Evolutionary conservation across 2,329 filamentous ascomycete genomes (phyloP), one percentile per base, ranked within the genome.

Genomic region (Penicillium thymicola): DNA sequence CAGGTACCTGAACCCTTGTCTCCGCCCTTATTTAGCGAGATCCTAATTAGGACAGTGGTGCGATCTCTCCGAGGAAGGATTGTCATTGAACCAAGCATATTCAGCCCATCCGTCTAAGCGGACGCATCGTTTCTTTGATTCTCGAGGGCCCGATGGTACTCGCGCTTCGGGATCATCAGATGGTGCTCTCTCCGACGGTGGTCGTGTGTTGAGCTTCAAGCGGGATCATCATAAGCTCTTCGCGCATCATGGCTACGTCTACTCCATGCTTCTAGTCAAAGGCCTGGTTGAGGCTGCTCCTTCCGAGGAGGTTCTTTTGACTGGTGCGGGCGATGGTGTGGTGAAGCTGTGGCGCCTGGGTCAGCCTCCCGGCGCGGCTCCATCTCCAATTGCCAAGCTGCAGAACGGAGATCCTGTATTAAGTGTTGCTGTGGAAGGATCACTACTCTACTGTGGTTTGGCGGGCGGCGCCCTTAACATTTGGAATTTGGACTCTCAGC

Each of bases 401-500:
- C 82, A 86, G 58, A 86, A 87, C 63, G 82, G 81, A n/a, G 82
- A 84, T 55, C 81, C 83, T 2, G 83, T 89, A 2, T 78, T 97
- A 57, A 94, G 90, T 0, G 81, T 99, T 51, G 88, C 90, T 5
- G 82, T 96, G 3, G 92, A 97, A 60, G 92, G 91, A 0, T 92
- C 92, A 0, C 95, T 99, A 63, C 81, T 99, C 5, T 99, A 97
- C 70, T 90, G 89, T 57, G 94, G 94, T 45, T 89, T 95, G 65
- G 83, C 92, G 1, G 87, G 90, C 38, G 95, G 94, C 23, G 84
- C 96, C 49, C 85, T 99, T 58, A 93, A 97, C 71, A 85, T 99
- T 11, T 99, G 95, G 93, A 95, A 99, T 70, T 81, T 99, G 14
- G 93, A 97, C 70, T 97, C 94, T 0, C 87, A 89, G 52, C 94